Base-by-base conservation (phyloP, 805 yeast genomes). In the Nakazawaea ambrosiae region DNA sequence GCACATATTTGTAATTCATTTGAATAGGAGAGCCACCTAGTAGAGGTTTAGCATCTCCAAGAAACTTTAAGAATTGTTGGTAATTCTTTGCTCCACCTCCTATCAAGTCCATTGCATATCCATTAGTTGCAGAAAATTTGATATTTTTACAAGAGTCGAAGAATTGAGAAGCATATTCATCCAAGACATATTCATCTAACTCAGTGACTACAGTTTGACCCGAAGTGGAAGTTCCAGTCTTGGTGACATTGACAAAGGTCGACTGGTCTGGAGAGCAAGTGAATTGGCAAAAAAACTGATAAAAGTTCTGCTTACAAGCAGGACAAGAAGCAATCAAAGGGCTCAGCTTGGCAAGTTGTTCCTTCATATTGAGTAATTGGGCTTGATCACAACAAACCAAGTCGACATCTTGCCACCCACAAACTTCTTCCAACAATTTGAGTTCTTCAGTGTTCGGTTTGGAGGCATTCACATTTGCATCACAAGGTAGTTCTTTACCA, bases 1-100 rank as follows among this genome's bases (percentile, higher is more conserved):
- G 50, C 20, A 63, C 62, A 62, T 76, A 85, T 3, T 65, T 60
- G 56, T 77, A 88, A 54, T 88, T 81, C 44, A 90, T 89, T 55
- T 90, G 97, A 55, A 90, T 87, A 0, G 97, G 97, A 0, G 96
- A 86, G 0, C 98, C 98, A 1, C 97, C 97, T 4, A 90, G 65
- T 49, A 86, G 47, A 0, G 97, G 97, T 56, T 90, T 89, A 49
- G 87, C 94, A 54, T 90, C 97, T 10, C 97, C 97, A 36, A 92
- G 59, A 52, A 90, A 92, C 59, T 88, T 83, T 47, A 90, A 63
- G 53, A 90, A 90, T 38, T 76, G 75, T 23, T 65, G 49, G 55
- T 75, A 84, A 48, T 78, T 74, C 38, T 67, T 70, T 2, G 97
- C 97, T 2, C 97, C 97, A n/a, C 98, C 98, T 6, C 98, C 98